Evolutionary conservation across 352 stramenopile genomes (phyloP), one percentile per base, ranked within the genome.

Genomic region (Phytopythium ostracodes): DNA sequence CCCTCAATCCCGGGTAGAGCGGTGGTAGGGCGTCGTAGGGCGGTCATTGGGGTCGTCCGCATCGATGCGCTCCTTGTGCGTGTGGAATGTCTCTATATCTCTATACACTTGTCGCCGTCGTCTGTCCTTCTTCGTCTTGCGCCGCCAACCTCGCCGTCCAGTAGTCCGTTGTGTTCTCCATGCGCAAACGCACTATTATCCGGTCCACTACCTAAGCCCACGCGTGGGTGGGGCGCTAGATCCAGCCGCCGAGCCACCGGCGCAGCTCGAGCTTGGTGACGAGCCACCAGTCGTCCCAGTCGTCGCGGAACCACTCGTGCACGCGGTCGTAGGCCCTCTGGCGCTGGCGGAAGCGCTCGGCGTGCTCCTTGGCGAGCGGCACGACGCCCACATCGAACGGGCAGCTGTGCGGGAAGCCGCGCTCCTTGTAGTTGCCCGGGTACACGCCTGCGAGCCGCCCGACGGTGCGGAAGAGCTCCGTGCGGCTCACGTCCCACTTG

Each of bases 371-470:
- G 9, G 62, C 72, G 33, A 87, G 71, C 5, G 50, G 54, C 18
- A 79, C 50, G 0, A 56, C 49, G 5, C 66, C 70, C 4, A 82
- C 65, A 53, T 80, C 67, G 38, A 82, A 80, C 0, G 62, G 67
- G 47, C 77, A 87, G 20, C 75, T 66, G 47, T 74, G 68, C 25
- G 61, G 62, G 18, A 79, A 60, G 33, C 68, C 63, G 43, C 64
- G 69, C 18, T 80, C 70, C 9, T 33, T 62, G 42, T 75, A 74
- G 6, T 66, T 75, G 2, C 74, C 77, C 18, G 76, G 62, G 52
- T 75, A 81, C 24, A 71, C 55, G 18, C 68, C 60, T 3, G 71
- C 72, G 15, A 60, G 43, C 27, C 67, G 67, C 14, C 67, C 67
- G 29, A 74, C 74, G 2, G 72, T 70, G 27, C 71, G 74, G 54